Conservation (phyloP, 116 monocot species). For the Iris pallida region DNA sequence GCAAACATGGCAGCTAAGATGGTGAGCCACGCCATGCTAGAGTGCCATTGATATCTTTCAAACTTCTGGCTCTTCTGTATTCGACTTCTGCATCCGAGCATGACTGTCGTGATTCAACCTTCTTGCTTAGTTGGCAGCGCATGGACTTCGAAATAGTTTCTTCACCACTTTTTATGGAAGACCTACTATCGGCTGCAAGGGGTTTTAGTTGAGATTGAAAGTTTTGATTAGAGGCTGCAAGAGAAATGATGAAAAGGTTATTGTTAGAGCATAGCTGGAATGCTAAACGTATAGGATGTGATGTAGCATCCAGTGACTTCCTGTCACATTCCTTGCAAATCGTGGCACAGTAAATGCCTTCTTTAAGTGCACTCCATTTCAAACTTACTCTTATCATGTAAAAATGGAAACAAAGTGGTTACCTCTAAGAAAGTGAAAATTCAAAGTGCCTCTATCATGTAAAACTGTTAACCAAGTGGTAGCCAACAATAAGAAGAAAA, state of each 20-base stretch:
- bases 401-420: no score
- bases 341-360: no score
- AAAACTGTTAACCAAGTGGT: no score
- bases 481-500: no score
- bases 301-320: no score
- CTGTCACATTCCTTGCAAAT: no score
- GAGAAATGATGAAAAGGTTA: not conserved
- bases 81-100: slow-evolving; percentile 93
- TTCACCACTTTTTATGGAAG: slow-evolving; percentile 16
- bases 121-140: slow-evolving; percentile 30
- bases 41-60: slow-evolving; percentile 43
- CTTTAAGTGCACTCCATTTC: no score
- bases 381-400: no score
- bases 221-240: slow-evolving; percentile 19
- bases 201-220: slow-evolving; percentile 1
- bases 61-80: slow-evolving; percentile 80
- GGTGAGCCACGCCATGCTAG: slow-evolving; percentile 49
- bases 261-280: no score
- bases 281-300: no score
- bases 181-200: slow-evolving; percentile 12
- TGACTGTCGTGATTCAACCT: slow-evolving; percentile 34
- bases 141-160: slow-evolving; percentile 22
- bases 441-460: no score
- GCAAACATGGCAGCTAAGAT: slow-evolving; percentile 12
- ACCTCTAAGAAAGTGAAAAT: no score